These are phyloP conservation scores for Andrographis paniculata DNA, from an alignment of 305 asterid genomes.

Conservation along the genomic window DNA sequence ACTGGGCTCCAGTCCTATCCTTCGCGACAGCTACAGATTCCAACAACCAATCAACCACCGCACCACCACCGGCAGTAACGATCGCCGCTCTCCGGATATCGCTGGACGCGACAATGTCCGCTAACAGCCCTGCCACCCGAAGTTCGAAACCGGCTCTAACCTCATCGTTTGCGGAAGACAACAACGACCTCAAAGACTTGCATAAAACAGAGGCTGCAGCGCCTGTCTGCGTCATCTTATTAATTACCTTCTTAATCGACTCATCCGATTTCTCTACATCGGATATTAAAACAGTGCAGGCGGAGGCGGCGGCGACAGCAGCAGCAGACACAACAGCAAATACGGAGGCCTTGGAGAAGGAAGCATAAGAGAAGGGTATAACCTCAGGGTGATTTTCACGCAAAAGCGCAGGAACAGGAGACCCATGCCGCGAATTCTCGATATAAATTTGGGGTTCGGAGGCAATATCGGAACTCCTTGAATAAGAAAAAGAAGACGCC, in stretches of 20 bases:
- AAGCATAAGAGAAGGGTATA: slow-evolving; percentile 21
- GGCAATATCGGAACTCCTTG: slow-evolving; percentile 22
- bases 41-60: slow-evolving; percentile 87
- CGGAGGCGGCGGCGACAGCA: slow-evolving; percentile 35
- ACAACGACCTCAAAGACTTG: slow-evolving; percentile 82
- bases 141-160: slow-evolving; percentile 89
- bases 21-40: slow-evolving; percentile 63
- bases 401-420: slow-evolving; percentile 19
- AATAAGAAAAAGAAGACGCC: slow-evolving; percentile 31
- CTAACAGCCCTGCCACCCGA: slow-evolving; percentile 88
- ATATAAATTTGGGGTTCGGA: slow-evolving; percentile 20
- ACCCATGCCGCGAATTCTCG: slow-evolving; percentile 22
- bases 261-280: slow-evolving; percentile 49
- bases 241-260: slow-evolving; percentile 35
- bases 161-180: slow-evolving; percentile 93
- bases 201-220: slow-evolving; percentile 83
- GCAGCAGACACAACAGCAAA: slow-evolving; percentile 49
- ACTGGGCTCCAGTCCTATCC: slow-evolving; percentile 64
- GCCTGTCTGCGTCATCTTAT: slow-evolving; percentile 74
- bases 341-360: slow-evolving; percentile 24
- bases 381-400: slow-evolving; percentile 1
- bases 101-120: slow-evolving; percentile 91
- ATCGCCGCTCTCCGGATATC: slow-evolving; percentile 87
- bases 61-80: slow-evolving; percentile 90
- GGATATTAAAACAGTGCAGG: slow-evolving; percentile 19